Percentiles rank a stretch among this genome's conserved stretches.
Conservation (phyloP, 2,329 filamentous ascomycete species). For the Fusarium chaquense region DNA sequence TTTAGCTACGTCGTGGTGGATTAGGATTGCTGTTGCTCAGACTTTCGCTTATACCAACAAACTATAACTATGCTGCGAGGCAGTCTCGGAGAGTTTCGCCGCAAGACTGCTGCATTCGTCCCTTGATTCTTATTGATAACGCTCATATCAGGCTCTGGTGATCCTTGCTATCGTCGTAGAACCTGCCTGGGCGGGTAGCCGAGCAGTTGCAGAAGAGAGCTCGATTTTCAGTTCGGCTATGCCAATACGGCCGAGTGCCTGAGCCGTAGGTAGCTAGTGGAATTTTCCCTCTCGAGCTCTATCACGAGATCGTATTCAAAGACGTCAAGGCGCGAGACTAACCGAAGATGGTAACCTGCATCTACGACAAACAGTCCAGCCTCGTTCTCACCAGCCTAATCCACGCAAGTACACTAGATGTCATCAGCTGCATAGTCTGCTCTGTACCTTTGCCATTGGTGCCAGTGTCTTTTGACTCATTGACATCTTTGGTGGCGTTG, state of each 20-base stretch:
- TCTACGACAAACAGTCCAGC: neutral
- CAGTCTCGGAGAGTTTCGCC: neutral
- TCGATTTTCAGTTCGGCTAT: slow-evolving; percentile 14
- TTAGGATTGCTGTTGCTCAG: neutral
- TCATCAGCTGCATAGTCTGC: neutral
- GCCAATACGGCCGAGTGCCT: slow-evolving; percentile 2
- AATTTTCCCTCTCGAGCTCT: neutral
- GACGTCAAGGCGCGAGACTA: neutral
- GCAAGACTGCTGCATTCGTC: neutral
- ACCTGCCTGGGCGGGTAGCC: neutral
- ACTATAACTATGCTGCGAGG: neutral
- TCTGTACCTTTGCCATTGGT: neutral
- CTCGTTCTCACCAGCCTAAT: neutral
- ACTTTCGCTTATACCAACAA: neutral
- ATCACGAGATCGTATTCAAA: neutral
- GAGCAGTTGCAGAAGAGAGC: slow-evolving; percentile 2
- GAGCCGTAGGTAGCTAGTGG: neutral
- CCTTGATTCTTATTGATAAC: neutral
- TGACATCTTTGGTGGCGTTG: neutral
- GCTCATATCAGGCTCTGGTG: neutral
- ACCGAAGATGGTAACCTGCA: neutral
- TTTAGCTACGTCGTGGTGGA: neutral
- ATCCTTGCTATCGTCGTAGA: neutral
- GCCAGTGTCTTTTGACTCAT: neutral
- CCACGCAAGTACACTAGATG: neutral